phyloP scores from a whole-genome alignment of 73 alveolate genomes.

The Paramecium sonneborni region DNA sequence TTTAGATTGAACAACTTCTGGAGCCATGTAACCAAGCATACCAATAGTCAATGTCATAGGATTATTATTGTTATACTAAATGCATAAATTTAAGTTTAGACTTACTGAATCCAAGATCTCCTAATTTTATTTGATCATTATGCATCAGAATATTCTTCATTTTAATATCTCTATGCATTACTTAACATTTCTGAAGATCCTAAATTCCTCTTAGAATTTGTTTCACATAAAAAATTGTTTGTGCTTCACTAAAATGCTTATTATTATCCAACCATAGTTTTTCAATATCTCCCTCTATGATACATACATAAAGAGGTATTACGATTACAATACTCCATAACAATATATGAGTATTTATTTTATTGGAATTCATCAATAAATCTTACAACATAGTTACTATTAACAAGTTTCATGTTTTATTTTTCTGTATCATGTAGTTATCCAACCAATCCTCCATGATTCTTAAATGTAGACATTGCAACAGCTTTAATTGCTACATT shows the following conservation, averaged over 20 bases:
- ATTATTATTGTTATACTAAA: neutral
- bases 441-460: conserved; percentile 42
- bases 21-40: conserved; percentile 53
- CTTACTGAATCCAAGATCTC: conserved; percentile 45
- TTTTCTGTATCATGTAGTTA: conserved; percentile 11
- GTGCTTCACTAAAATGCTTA: neutral
- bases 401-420: neutral
- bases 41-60: neutral
- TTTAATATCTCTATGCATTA: conserved; percentile 43
- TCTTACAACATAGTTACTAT: conserved; percentile 20
- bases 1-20: neutral
- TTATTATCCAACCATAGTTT: neutral
- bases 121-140: neutral
- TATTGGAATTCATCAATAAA: conserved; percentile 6
- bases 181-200: neutral
- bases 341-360: neutral
- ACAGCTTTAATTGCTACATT: conserved; percentile 2
- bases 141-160: conserved; percentile 20
- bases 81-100: neutral
- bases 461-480: conserved; percentile 23
- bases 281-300: conserved; percentile 43
- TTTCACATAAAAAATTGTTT: neutral
- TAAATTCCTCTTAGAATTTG: neutral
- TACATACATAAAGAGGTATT: neutral
- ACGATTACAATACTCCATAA: conserved; percentile 40